These are phyloP conservation scores for Ogataea naganishii DNA, from an alignment of 805 yeast genomes.

Conservation along the genomic window DNA sequence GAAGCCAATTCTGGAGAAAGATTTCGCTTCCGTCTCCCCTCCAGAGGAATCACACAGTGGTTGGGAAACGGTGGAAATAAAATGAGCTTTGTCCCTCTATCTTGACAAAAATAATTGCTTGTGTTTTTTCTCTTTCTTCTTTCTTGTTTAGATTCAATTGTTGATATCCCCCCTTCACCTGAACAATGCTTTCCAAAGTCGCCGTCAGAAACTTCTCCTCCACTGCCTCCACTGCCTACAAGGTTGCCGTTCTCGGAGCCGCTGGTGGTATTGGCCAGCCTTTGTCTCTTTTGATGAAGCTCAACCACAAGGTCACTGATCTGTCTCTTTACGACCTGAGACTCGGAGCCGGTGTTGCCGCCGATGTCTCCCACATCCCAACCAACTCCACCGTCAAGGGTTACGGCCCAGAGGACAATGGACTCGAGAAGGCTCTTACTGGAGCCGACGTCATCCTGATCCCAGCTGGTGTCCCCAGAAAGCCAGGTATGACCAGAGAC, in stretches of 20 bases:
- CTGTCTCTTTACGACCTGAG: conserved; percentile 81
- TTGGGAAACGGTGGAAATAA: too few relatives aligned
- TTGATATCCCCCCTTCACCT: too few relatives aligned
- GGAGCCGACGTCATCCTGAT: conserved; percentile 83
- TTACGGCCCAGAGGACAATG: conserved; percentile 73
- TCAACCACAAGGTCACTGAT: conserved; percentile 81
- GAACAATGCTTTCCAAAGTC: conserved; percentile 46
- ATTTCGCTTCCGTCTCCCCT: too few relatives aligned
- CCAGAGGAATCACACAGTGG: too few relatives aligned
- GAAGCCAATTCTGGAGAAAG: too few relatives aligned
- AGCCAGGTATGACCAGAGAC: conserved; percentile 99
- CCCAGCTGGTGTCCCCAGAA: conserved; percentile 98
- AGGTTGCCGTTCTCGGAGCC: conserved; percentile 76
- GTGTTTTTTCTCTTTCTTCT: too few relatives aligned
- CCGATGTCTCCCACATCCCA: conserved; percentile 91
- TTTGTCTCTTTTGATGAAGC: conserved; percentile 71
- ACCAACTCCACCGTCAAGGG: conserved; percentile 86
- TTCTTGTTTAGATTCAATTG: too few relatives aligned
- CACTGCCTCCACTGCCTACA: conserved; percentile 58
- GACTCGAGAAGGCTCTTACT: conserved; percentile 58
- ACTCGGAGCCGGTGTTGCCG: conserved; percentile 95
- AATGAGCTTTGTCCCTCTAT: too few relatives aligned
- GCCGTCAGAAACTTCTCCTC: conserved; percentile 52
- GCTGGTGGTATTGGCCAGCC: conserved; percentile 97
- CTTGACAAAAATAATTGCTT: too few relatives aligned